Base-by-base conservation (phyloP, 2,329 filamentous ascomycete genomes). In the Trichoderma afroharzianum region DNA sequence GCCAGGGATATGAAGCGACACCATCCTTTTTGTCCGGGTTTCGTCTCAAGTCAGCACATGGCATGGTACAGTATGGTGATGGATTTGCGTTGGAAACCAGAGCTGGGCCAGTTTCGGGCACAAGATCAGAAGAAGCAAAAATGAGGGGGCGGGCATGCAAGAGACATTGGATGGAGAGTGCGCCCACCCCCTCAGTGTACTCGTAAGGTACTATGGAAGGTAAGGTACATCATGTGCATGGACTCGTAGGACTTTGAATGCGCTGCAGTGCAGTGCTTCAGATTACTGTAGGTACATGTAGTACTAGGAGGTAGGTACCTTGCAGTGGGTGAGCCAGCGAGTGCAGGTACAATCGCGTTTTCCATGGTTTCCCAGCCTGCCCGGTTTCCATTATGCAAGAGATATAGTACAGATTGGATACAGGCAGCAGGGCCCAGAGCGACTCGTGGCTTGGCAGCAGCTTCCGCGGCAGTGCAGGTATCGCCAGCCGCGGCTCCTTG, bases 91-190 rank as follows among this genome's bases (percentile, higher is more conserved):
- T 59, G 18, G 30, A 43, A 59, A 43, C 30, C 26, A 55, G 43
- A 59, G 53, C 53, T 43, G 33, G 43, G 66, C 66, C 55, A 68
- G 28, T 50, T 50, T 33, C 7, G 66, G 66, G 66, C 36, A 68
- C 64, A 68, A 68, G 64, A 68, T 30, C 64, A 68, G 64, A 66
- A 57, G 36, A 57, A 30, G 55, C 57, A 36, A 43, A 59, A 68
- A 68, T 36, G 66, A 68, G 66, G 66, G 66, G 66, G 39, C 36
- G 66, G 63, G 39, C 63, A 50, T 43, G 63, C 43, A 50, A n/a
- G 9, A n/a, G n/a, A 18, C 18, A 47, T n/a, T n/a, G n/a, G n/a
- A n/a, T n/a, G n/a, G n/a, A n/a, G 30, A 26, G 47, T 36, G 57
- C 57, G 24, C 36, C 63, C 63, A 47, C 63, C 33, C 43, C 47